Percentiles rank a stretch among this genome's conserved stretches.
Conservation (phyloP, 495 filamentous ascomycete genomes). For the Penicillium diatomitis region DNA sequence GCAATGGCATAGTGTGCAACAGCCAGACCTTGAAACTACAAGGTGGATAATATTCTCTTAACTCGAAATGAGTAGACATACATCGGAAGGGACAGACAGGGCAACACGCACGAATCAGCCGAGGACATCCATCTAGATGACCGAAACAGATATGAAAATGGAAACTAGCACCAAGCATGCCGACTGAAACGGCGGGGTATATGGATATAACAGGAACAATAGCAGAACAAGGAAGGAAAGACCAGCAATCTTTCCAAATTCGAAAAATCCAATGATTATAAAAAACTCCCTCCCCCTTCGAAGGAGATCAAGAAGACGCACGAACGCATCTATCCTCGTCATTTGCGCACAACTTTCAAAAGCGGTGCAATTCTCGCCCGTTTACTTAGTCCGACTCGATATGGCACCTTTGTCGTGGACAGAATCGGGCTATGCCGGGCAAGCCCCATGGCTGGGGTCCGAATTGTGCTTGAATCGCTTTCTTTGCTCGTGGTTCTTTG, state of each 20-base stretch:
- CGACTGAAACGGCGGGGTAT: neutral
- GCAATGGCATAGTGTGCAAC: too few species aligned
- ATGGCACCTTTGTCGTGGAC: constrained; percentile 46
- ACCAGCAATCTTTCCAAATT: neutral
- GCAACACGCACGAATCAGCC: too few species aligned
- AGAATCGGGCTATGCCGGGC: constrained; percentile 41
- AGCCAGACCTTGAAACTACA: too few species aligned
- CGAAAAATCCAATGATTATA: neutral
- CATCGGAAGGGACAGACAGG: too few species aligned
- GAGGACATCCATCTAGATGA: too few species aligned
- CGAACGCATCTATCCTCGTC: constrained; percentile 2
- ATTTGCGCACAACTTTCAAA: constrained; percentile 54
- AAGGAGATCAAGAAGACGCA: too few species aligned
- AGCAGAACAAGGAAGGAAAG: constrained; percentile 6
- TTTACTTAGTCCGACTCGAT: constrained; percentile 60
- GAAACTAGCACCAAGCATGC: neutral
- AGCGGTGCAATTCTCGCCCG: constrained; percentile 56
- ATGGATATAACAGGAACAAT: neutral
- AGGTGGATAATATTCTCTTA: too few species aligned
- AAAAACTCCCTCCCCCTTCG: neutral
- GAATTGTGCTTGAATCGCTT: constrained; percentile 9
- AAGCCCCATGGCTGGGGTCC: constrained; percentile 17
- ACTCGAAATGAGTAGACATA: too few species aligned
- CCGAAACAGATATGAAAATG: neutral
- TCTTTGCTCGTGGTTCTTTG: neutral